Evolutionary conservation across 768 basidiomycete genomes (phyloP).

Genomic region (Phaeolepiota aurea): DNA sequence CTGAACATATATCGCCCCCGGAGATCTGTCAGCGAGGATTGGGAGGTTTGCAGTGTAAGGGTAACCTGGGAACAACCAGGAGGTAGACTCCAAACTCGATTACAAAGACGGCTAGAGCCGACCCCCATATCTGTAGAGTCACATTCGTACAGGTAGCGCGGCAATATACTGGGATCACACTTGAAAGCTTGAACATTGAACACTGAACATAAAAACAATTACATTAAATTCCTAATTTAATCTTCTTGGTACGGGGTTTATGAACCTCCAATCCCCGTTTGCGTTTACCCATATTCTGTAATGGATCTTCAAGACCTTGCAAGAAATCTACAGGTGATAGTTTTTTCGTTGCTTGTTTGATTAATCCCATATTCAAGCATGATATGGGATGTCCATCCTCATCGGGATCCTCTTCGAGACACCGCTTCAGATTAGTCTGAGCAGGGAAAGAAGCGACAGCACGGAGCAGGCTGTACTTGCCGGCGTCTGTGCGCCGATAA

Average conservation of each 20-base stretch:
- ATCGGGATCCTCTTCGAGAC: conserved; percentile 29
- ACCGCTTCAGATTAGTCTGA: conserved; percentile 25
- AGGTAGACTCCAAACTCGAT: no score
- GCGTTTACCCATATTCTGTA: conserved; percentile 12
- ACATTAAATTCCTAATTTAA: conserved; percentile 8
- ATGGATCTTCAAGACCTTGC: conserved; percentile 18
- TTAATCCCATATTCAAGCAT: conserved; percentile 26
- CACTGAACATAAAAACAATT: conserved; percentile 1
- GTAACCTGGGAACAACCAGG: no score
- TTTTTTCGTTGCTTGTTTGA: conserved; percentile 28
- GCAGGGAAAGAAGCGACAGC: conserved; percentile 34
- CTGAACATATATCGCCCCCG: no score
- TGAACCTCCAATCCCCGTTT: conserved; percentile 10
- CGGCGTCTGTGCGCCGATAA: conserved; percentile 23
- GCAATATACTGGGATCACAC: no score
- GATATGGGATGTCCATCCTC: conserved; percentile 30
- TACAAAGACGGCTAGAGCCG: no score
- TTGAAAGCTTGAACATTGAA: no score
- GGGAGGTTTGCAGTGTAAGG: no score
- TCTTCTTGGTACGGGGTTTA: conserved; percentile 8
- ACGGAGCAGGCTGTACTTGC: conserved; percentile 32
- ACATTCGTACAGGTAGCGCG: no score
- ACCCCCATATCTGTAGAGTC: no score
- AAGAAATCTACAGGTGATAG: conserved; percentile 28
- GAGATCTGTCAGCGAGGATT: no score